Conservation (phyloP, 495 filamentous ascomycete species). For the Tuber melanosporum region DNA sequence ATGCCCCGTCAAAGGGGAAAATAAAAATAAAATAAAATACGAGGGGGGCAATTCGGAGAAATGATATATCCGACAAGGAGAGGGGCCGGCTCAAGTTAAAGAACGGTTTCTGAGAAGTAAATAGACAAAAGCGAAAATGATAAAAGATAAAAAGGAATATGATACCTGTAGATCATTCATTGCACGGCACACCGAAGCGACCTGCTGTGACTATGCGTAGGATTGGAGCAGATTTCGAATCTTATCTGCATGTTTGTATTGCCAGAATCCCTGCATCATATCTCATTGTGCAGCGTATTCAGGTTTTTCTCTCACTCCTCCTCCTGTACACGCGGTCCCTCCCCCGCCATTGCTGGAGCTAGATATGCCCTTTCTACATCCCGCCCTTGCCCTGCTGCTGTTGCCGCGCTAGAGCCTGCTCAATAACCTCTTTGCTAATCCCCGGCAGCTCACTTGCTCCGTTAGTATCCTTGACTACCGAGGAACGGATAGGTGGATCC, state of each 20-base stretch:
- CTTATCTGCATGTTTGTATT: neutral
- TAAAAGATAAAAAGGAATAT: neutral
- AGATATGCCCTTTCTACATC: neutral
- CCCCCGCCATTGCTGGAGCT: neutral
- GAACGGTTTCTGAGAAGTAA: neutral
- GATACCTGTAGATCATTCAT: constrained; percentile 1
- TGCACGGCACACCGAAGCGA: neutral
- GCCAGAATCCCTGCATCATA: neutral
- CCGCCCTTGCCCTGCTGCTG: constrained; percentile 10
- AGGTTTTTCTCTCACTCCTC: neutral
- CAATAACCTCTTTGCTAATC: constrained; percentile 52
- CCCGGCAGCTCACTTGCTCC: constrained; percentile 50
- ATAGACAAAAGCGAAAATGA: neutral
- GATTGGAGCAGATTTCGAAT: constrained; percentile 3
- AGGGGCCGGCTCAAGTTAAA: neutral
- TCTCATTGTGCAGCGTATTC: neutral
- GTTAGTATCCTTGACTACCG: constrained; percentile 45
- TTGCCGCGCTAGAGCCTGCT: constrained; percentile 47
- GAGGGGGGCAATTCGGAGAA: neutral
- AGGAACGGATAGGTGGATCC: constrained; percentile 54
- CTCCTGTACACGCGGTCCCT: neutral
- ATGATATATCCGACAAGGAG: neutral
- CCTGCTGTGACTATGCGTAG: neutral
- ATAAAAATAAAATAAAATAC: neutral
- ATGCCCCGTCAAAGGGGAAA: neutral